Conservation (phyloP, 306 rosid species). For the Phaseolus lunatus region DNA sequence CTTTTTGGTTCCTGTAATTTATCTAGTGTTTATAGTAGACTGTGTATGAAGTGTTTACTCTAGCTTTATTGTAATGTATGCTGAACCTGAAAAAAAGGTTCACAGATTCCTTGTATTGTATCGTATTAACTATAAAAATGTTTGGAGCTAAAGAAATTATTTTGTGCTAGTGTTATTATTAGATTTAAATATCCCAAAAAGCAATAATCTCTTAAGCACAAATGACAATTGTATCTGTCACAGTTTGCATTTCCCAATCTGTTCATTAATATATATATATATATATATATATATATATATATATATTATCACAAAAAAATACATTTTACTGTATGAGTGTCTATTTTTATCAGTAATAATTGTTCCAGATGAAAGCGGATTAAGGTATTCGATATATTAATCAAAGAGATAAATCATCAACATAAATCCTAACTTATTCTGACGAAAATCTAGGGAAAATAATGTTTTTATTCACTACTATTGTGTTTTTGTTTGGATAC, state of each 20-base stretch:
- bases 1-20: slow-evolving; percentile 65
- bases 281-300: too few species aligned
- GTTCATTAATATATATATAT: too few species aligned
- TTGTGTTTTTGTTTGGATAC: not conserved
- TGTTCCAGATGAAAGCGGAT: not conserved
- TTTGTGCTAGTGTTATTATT: slow-evolving; percentile 27
- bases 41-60: slow-evolving; percentile 8
- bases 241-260: not conserved
- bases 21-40: slow-evolving; percentile 55
- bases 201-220: slow-evolving; percentile 9
- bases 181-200: not conserved
- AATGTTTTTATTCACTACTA: too few species aligned
- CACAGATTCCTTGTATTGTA: slow-evolving; percentile 53
- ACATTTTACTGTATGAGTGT: too few species aligned
- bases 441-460: not conserved
- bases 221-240: not conserved
- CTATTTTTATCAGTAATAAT: too few species aligned
- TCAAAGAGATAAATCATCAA: too few species aligned
- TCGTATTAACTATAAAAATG: slow-evolving; percentile 43
- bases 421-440: not conserved
- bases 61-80: slow-evolving; percentile 56
- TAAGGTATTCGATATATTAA: not conserved
- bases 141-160: slow-evolving; percentile 36
- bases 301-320: too few species aligned
- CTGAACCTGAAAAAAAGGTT: slow-evolving; percentile 64